phyloP scores from a whole-genome alignment of 495 filamentous ascomycete genomes.

The Talaromyces trachyspermus region DNA sequence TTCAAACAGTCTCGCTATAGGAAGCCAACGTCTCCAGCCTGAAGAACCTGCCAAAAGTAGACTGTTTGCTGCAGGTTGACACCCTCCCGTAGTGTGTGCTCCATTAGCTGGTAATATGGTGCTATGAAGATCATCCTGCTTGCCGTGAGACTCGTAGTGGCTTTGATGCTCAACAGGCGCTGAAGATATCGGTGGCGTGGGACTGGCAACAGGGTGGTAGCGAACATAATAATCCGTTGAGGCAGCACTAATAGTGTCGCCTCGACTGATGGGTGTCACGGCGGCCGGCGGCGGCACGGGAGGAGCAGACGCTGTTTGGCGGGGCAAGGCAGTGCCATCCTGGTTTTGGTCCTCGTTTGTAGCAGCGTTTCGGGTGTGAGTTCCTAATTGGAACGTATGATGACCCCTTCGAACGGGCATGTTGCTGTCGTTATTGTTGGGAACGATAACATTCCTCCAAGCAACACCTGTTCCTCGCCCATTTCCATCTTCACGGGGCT shows the following conservation, averaged over 20 bases:
- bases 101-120: constrained; percentile 8
- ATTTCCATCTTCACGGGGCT: constrained; percentile 24
- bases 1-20: constrained; percentile 46
- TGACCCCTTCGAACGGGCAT: constrained; percentile 29
- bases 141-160: constrained; percentile 12
- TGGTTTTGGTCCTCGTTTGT: background rate
- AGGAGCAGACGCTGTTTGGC: constrained; percentile 31
- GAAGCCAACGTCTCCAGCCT: constrained; percentile 40
- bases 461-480: constrained; percentile 31
- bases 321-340: constrained; percentile 12
- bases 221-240: constrained; percentile 82
- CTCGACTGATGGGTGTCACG: constrained; percentile 65
- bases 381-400: constrained; percentile 20
- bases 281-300: constrained; percentile 57
- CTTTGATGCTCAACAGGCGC: constrained; percentile 27
- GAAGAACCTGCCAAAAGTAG: constrained; percentile 23
- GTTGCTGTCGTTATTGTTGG: too few species aligned
- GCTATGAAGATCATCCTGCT: constrained; percentile 20
- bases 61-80: constrained; percentile 5
- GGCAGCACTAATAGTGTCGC: constrained; percentile 67
- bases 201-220: constrained; percentile 68
- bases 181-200: constrained; percentile 47
- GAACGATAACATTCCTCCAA: constrained; percentile 37
- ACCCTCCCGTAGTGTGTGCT: constrained; percentile 6
- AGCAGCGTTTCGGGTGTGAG: constrained; percentile 19